Conservation (phyloP, 257 asterid genomes). For the Solanum clarkiae region DNA sequence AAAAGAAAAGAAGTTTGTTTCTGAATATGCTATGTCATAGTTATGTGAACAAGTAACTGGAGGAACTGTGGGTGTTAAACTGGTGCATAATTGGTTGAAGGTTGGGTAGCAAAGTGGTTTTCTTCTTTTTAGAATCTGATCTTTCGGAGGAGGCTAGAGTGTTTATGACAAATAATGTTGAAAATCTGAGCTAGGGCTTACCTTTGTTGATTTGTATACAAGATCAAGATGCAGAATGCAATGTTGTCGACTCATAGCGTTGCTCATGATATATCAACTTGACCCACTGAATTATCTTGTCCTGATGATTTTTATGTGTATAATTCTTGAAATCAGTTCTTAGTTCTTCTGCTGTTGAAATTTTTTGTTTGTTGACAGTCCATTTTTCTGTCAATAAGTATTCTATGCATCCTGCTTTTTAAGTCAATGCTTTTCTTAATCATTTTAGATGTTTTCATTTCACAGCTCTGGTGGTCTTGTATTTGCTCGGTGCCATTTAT, state of each 20-base stretch:
- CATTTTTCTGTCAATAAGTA: background rate
- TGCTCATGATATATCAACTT: background rate
- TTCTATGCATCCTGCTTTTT: background rate
- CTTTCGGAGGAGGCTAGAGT: background rate
- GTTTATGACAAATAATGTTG: background rate
- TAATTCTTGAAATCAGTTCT: background rate
- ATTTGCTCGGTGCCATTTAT: background rate
- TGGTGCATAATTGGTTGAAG: background rate
- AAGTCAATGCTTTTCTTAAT: background rate
- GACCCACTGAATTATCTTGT: background rate
- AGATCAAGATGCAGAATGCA: background rate
- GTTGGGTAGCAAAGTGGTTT: background rate
- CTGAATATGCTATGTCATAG: background rate
- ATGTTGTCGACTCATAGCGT: background rate
- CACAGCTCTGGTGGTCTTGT: background rate
- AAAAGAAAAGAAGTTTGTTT: background rate
- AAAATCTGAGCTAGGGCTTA: background rate
- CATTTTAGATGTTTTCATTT: background rate
- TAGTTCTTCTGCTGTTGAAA: background rate
- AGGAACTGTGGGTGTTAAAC: background rate
- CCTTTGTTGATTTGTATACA: background rate
- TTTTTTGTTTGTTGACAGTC: background rate
- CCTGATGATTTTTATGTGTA: background rate
- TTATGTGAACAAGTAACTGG: background rate
- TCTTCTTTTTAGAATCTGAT: background rate